These are phyloP conservation scores for Aspergillus proliferans DNA, from an alignment of 2,329 filamentous ascomycete genomes.

Conservation along the genomic window DNA sequence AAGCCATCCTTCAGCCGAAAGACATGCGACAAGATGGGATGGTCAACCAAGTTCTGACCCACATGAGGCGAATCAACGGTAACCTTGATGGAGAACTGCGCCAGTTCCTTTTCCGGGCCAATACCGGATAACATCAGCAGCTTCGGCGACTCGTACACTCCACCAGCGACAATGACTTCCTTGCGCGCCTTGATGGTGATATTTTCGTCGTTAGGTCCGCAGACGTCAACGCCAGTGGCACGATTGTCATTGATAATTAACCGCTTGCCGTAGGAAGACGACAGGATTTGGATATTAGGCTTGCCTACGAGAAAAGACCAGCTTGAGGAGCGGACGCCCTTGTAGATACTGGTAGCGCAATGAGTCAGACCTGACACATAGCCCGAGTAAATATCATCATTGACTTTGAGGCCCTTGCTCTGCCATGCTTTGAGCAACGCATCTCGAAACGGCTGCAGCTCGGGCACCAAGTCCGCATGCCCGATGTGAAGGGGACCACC, in stretches of 20 bases:
- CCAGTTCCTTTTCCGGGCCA: slow-evolving; percentile 29
- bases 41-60: slow-evolving; percentile 25
- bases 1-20: slow-evolving; percentile 38
- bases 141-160: slow-evolving; percentile 48
- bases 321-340: slow-evolving; percentile 47
- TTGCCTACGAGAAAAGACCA: slow-evolving; percentile 48
- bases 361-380: slow-evolving; percentile 50
- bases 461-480: slow-evolving; percentile 48
- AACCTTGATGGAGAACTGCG: slow-evolving; percentile 16
- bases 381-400: slow-evolving; percentile 49
- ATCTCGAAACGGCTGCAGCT: slow-evolving; percentile 42
- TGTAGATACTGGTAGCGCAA: slow-evolving; percentile 51
- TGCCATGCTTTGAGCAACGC: slow-evolving; percentile 45
- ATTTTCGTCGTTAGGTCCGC: slow-evolving; percentile 45
- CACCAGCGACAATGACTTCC: neutral
- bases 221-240: slow-evolving; percentile 43
- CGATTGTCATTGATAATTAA: slow-evolving; percentile 43
- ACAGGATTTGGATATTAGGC: slow-evolving; percentile 49
- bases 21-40: slow-evolving; percentile 35
- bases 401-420: slow-evolving; percentile 45
- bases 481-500: slow-evolving; percentile 48
- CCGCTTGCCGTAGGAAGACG: slow-evolving; percentile 44
- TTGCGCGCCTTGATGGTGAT: slow-evolving; percentile 37
- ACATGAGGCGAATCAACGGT: slow-evolving; percentile 21
- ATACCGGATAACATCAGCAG: slow-evolving; percentile 45